A percentile compares a stretch with the other conserved stretches of the same genome.
Evolutionary conservation across 148 eudicot species (phyloP).

Genomic region (Persicaria maculosa): DNA sequence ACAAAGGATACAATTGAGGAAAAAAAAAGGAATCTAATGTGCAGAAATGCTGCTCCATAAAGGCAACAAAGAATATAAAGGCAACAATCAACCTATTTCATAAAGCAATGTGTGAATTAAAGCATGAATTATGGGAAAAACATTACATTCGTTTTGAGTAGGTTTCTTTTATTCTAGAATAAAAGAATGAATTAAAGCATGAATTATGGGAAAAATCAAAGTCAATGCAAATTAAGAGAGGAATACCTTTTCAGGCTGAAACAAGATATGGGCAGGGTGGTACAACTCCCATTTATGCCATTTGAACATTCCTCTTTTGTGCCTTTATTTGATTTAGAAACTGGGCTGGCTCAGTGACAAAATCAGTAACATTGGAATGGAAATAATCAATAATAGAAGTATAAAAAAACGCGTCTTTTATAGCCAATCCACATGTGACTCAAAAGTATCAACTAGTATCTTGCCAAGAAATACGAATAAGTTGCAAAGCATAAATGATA

Average conservation of each 20-base stretch:
- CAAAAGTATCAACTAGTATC: not conserved
- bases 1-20: no score
- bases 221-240: not conserved
- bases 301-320: constrained; percentile 59
- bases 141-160: no score
- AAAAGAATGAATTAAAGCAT: not conserved
- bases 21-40: no score
- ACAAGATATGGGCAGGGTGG: constrained; percentile 59
- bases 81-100: no score
- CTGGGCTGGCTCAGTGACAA: constrained; percentile 44
- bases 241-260: constrained; percentile 96
- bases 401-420: not conserved
- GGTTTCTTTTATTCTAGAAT: not conserved
- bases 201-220: constrained; percentile 1
- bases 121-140: no score
- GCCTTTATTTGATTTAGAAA: constrained; percentile 56
- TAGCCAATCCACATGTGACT: not conserved
- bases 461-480: not conserved
- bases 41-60: no score
- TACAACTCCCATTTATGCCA: constrained; percentile 49
- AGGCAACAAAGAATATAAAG: no score
- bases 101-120: no score
- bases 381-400: not conserved
- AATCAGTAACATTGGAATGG: not conserved
- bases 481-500: not conserved